A percentile compares a stretch with the other conserved stretches of the same genome.
Evolutionary conservation across 2,329 filamentous ascomycete species (phyloP).

Genomic region (Colletotrichum phormii): DNA sequence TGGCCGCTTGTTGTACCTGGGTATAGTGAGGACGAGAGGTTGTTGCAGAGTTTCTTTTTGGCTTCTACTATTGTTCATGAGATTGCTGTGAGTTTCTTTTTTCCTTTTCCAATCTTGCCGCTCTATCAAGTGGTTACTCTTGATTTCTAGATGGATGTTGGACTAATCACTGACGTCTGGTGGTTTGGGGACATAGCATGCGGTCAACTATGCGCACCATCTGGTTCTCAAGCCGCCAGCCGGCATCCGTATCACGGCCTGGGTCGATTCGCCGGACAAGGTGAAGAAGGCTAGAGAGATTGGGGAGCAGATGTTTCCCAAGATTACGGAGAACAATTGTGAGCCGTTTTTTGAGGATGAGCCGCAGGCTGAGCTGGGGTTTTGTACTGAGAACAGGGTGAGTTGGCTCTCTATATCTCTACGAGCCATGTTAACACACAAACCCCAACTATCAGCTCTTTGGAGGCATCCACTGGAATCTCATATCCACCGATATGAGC

Average conservation of each 20-base stretch:
- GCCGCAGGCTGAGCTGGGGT: neutral
- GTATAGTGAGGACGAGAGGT: slow-evolving; percentile 1
- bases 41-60: neutral
- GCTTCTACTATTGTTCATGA: slow-evolving; percentile 5
- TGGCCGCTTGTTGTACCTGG: neutral
- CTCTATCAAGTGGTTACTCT: too few species aligned
- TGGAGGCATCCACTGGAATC: slow-evolving; percentile 9
- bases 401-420: neutral
- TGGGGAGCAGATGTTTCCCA: neutral
- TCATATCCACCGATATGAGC: neutral
- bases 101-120: neutral
- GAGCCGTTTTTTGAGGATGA: slow-evolving; percentile 5
- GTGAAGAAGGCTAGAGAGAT: neutral
- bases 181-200: neutral
- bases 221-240: neutral
- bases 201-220: neutral
- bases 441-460: slow-evolving; percentile 4
- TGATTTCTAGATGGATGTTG: too few species aligned
- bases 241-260: neutral
- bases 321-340: neutral
- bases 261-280: neutral
- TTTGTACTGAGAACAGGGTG: neutral
- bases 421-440: neutral
- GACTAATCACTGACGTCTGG: neutral
- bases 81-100: neutral